These are phyloP conservation scores for Monilinia fructigena DNA, from an alignment of 2,329 filamentous ascomycete genomes.

Conservation along the genomic window DNA sequence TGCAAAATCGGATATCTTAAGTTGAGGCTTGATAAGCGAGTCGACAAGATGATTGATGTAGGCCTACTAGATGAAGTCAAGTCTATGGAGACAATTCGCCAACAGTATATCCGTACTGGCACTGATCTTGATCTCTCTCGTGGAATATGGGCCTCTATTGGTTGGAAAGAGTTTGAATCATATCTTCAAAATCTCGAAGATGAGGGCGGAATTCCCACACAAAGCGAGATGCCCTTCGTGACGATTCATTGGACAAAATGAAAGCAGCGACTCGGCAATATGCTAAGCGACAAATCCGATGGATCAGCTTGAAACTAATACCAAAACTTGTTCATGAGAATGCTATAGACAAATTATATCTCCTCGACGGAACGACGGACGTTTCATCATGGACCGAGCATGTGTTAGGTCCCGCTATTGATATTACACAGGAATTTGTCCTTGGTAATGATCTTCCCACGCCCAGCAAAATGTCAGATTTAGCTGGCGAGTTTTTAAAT, in stretches of 20 bases:
- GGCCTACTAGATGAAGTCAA: constrained; percentile 64
- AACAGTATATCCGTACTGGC: constrained; percentile 48
- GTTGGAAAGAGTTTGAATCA: constrained; percentile 84
- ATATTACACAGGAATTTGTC: constrained; percentile 64
- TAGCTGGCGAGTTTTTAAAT: constrained; percentile 56
- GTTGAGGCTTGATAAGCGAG: constrained; percentile 69
- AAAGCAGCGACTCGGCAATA: constrained; percentile 86
- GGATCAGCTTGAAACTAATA: constrained; percentile 82
- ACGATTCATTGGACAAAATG: constrained; percentile 67
- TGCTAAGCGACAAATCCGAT: constrained; percentile 77
- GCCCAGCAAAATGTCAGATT: constrained; percentile 56
- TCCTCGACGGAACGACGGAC: constrained; percentile 80
- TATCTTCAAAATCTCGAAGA: constrained; percentile 57
- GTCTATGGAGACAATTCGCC: constrained; percentile 50
- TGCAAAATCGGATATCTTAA: constrained; percentile 67
- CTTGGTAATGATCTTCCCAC: constrained; percentile 45
- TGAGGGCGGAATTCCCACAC: constrained; percentile 31
- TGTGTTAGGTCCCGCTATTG: constrained; percentile 65
- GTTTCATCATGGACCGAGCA: constrained; percentile 57
- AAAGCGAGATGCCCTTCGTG: constrained; percentile 56
- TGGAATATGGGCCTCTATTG: constrained; percentile 96
- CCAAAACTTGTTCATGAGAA: constrained; percentile 59
- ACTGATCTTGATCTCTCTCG: constrained; percentile 65
- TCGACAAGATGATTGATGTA: constrained; percentile 76
- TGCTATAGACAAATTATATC: constrained; percentile 61